Base-by-base conservation (phyloP, 768 basidiomycete genomes). In the Suillus subaureus region DNA sequence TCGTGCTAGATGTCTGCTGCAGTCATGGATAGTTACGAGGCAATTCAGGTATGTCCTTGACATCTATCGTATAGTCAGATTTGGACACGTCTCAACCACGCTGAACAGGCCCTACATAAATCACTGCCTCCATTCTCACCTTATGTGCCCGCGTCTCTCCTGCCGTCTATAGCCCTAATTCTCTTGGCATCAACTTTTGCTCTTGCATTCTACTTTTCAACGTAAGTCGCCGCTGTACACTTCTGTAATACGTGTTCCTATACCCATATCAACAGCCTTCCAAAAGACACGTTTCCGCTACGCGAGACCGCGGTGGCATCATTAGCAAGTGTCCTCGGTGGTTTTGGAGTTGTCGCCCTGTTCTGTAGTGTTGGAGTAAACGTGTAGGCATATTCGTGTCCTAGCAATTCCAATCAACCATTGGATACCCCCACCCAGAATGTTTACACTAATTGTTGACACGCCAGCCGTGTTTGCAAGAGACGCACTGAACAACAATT, bases 191-290 rank as follows among this genome's bases (percentile, higher is more conserved):
- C 86, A 21, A 94, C 94, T 1, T 96, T 97, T 73, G 85, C 73
- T n/a, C 87, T 96, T 49, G 85, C 91, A 0, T 97, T 97, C 82
- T 94, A 96, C 81, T 94, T 93, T 78, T 90, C 95, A 67, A 97
- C 88, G 89, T 92, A 74, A 67, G 88, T 83, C 6, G 67, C 61
- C 28, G 35, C 2, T 26, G 52, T 52, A 61, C 33, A 40, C 62
- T 40, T 58, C 62, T 52, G n/a, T 45, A 21, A 39, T 65, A 39
- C 21, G 18, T 60, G 40, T 60, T 40, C 39, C 12, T 42, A 49
- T n/a, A 15, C 61, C 61, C 64, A 64, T 47, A 26, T 42, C 52
- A 64, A 68, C 79, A 96, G 95, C 61, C 85, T 97, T 42, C 90
- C 92, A 68, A 94, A 90, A 82, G 82, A 84, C 72, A 84, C 83